phyloP scores from a whole-genome alignment of 768 basidiomycete species.

The Mycena filopes region DNA sequence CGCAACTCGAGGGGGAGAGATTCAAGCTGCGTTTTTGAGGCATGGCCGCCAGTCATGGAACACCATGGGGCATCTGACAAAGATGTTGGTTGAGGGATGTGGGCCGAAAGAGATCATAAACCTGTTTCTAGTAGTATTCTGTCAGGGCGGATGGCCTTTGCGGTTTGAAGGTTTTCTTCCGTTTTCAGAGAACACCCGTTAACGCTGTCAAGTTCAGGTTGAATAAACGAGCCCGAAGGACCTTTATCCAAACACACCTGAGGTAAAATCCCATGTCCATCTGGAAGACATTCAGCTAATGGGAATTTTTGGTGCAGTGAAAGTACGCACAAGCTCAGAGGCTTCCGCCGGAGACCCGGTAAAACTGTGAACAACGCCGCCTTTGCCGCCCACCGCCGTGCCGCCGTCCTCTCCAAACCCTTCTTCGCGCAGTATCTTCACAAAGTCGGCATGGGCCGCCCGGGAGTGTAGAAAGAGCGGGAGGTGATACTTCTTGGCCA shows the following conservation, averaged over 20 bases:
- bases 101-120: slow-evolving; percentile 35
- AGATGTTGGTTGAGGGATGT: background rate
- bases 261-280: slow-evolving; percentile 80
- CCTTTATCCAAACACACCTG: slow-evolving; percentile 45
- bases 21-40: slow-evolving; percentile 62
- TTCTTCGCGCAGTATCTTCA: slow-evolving; percentile 70
- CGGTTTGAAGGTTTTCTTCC: slow-evolving; percentile 65
- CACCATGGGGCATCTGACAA: slow-evolving; percentile 77
- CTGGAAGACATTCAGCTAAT: slow-evolving; percentile 46
- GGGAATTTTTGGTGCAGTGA: background rate
- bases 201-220: slow-evolving; percentile 49
- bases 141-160: slow-evolving; percentile 66
- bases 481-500: slow-evolving; percentile 77
- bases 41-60: slow-evolving; percentile 73
- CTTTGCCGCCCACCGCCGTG: slow-evolving; percentile 61
- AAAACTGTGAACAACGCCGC: slow-evolving; percentile 88
- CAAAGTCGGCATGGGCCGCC: slow-evolving; percentile 78
- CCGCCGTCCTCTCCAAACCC: slow-evolving; percentile 72
- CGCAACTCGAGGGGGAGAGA: slow-evolving; percentile 58
- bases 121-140: slow-evolving; percentile 82
- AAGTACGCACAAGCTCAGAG: slow-evolving; percentile 65
- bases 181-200: slow-evolving; percentile 87
- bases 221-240: background rate
- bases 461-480: slow-evolving; percentile 87
- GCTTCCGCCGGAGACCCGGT: slow-evolving; percentile 75